Percentiles rank a stretch among this genome's conserved stretches.
Evolutionary conservation across 1,284 basidiomycete species (phyloP).

Genomic region (Cryptococcus floricola): DNA sequence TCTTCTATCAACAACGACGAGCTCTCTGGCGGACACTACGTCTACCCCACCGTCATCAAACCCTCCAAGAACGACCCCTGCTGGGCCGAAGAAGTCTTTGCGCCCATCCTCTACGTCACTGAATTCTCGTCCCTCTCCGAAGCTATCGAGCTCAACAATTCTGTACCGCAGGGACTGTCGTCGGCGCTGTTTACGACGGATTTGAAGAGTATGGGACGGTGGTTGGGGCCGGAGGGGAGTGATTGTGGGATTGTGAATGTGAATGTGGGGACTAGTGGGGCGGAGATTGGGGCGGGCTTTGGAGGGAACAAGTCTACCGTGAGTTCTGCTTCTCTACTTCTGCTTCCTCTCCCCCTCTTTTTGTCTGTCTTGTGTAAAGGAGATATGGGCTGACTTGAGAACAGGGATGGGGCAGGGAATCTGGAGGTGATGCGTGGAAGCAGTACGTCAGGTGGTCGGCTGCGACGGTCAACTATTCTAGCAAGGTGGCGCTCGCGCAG

Average conservation of each 20-base stretch:
- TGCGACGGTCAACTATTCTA: constrained; percentile 91
- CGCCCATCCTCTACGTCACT: constrained; percentile 69
- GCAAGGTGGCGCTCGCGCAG: constrained; percentile 82
- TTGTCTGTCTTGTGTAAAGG: not conserved
- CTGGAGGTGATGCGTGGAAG: constrained; percentile 95
- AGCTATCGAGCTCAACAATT: constrained; percentile 89
- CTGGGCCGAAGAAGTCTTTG: constrained; percentile 45
- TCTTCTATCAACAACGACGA: constrained; percentile 23
- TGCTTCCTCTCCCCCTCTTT: too few relatives aligned
- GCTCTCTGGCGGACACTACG: constrained; percentile 70
- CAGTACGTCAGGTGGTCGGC: constrained; percentile 54
- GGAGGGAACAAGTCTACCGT: constrained; percentile 58
- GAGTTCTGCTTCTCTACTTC: constrained; percentile 10
- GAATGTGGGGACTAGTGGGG: constrained; percentile 89
- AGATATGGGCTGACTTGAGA: too few relatives aligned
- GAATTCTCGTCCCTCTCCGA: constrained; percentile 84
- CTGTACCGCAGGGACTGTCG: constrained; percentile 83
- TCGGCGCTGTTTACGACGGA: constrained; percentile 68
- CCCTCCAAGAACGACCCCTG: constrained; percentile 42
- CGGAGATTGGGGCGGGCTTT: constrained; percentile 87
- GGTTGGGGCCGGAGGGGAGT: constrained; percentile 83
- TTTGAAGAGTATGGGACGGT: constrained; percentile 74
- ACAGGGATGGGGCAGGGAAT: constrained; percentile 87
- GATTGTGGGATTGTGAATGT: constrained; percentile 82
- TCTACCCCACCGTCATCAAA: constrained; percentile 74